phyloP scores from a whole-genome alignment of 2,329 filamentous ascomycete species.

The Rutstroemia sp. region DNA sequence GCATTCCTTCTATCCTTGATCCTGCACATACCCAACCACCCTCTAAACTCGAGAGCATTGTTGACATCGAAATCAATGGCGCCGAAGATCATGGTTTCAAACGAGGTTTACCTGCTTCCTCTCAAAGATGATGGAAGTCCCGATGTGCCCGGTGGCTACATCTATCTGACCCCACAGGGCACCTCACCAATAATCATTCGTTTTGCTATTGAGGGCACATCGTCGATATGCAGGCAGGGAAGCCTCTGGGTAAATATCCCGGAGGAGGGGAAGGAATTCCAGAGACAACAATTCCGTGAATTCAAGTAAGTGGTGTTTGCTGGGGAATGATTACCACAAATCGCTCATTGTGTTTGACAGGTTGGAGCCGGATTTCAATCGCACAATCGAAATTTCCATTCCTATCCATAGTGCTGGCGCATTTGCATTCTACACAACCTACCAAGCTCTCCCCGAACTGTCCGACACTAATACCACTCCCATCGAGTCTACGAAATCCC shows the following conservation, averaged over 20 bases:
- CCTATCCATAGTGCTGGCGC: constrained; percentile 77
- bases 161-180: constrained; percentile 75
- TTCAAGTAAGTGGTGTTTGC: constrained; percentile 62
- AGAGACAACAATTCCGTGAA: constrained; percentile 72
- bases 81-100: constrained; percentile 55
- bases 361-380: constrained; percentile 86
- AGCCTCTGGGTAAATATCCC: constrained; percentile 97
- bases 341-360: constrained; percentile 36
- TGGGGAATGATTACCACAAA: no score
- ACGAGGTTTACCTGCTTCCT: constrained; percentile 77
- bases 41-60: neutral
- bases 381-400: constrained; percentile 81
- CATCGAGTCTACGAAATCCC: constrained; percentile 57
- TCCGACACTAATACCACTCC: constrained; percentile 42
- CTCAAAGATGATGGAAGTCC: constrained; percentile 92
- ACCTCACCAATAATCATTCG: constrained; percentile 71
- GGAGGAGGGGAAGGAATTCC: constrained; percentile 65
- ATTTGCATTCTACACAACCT: constrained; percentile 92
- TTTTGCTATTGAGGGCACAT: constrained; percentile 89
- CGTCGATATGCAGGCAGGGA: constrained; percentile 89
- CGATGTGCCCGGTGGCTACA: constrained; percentile 80
- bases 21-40: no score
- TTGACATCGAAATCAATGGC: constrained; percentile 36
- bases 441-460: constrained; percentile 73
- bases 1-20: neutral